Base-by-base conservation (phyloP, 2,329 filamentous ascomycete genomes). In the Colletotrichum lupini region DNA sequence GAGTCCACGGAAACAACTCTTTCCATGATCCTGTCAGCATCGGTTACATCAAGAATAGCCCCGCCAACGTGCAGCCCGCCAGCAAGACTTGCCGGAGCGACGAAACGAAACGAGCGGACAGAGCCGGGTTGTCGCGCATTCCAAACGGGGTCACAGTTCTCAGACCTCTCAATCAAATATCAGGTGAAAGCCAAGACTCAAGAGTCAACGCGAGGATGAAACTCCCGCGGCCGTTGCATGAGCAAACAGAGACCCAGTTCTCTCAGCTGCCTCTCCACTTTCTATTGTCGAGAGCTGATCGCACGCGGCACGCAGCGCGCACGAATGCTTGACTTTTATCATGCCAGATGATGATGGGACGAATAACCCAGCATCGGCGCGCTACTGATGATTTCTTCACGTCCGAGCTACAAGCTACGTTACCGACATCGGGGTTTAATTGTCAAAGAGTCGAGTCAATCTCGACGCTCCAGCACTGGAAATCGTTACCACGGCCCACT, bases 61-160 rank as follows among this genome's bases (percentile, higher is more conserved):
- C 59, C 69, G 53, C 66, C 59, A 52, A 37, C 59, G 28, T 69
- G 66, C 66, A 68, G 52, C 59, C 60, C 26, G 58, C 52, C 42
- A 59, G 22, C 24, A 37, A 49, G 58, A n/a, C 60, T 58, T 59
- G 59, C 30, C 59, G 66, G 66, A 69, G 59, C 55, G 46, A 69
- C 52, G 69, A 72, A 72, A 72, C 69, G 69, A 72, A 72, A 72
- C 69, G 69, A 69, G 66, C 69, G 66, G 59, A n/a, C 69, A 60
- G 24, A 12, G 59, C 55, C 59, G 66, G 42, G 60, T 63, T 68
- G 52, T 49, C 53, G 66, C 66, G 57, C 66, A 60, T 73, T 73
- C 42, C 66, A 46, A 30, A 56, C 59, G 52, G 66, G 53, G 59
- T 52, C 66, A 58, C 59, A 30, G 66, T 58, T 35, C 70, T 69